Evolutionary conservation across 805 yeast species (phyloP).

Genomic region (Jamesozyma hellenica): DNA sequence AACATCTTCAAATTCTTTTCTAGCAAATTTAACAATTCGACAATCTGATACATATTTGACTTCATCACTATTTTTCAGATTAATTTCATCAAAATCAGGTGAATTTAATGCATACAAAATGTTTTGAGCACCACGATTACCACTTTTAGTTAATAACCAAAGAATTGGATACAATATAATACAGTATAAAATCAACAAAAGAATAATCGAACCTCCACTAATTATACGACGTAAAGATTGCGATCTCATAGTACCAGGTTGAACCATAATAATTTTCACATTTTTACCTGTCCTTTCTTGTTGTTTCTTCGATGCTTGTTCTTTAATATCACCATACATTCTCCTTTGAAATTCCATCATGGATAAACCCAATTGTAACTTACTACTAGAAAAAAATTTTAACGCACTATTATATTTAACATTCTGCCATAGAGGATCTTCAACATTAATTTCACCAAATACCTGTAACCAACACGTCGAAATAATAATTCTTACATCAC

Average conservation of each 20-base stretch:
- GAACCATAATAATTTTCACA: conserved; percentile 62
- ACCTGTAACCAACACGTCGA: conserved; percentile 73
- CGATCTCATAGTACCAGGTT: conserved; percentile 88
- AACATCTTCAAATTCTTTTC: conserved; percentile 55
- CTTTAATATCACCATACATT: conserved; percentile 47
- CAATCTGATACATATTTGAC: conserved; percentile 60
- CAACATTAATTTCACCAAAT: conserved; percentile 52
- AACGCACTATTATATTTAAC: conserved; percentile 56
- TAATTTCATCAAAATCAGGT: conserved; percentile 53
- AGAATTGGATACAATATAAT: conserved; percentile 67
- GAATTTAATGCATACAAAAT: conserved; percentile 56
- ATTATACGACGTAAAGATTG: conserved; percentile 72
- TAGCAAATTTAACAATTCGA: conserved; percentile 39
- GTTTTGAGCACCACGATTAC: conserved; percentile 73
- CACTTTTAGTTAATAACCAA: conserved; percentile 71
- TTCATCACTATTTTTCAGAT: conserved; percentile 47
- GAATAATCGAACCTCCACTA: conserved; percentile 62
- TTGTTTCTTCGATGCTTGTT: conserved; percentile 36
- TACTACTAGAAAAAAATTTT: conserved; percentile 73
- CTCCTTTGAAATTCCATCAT: conserved; percentile 71
- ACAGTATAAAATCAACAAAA: conserved; percentile 47
- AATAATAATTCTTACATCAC: conserved; percentile 80
- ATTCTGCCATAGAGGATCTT: conserved; percentile 54
- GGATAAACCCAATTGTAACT: conserved; percentile 63
- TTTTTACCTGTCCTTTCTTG: conserved; percentile 38